phyloP scores from a whole-genome alignment of 257 asterid genomes.

The Solanum lignicaule region DNA sequence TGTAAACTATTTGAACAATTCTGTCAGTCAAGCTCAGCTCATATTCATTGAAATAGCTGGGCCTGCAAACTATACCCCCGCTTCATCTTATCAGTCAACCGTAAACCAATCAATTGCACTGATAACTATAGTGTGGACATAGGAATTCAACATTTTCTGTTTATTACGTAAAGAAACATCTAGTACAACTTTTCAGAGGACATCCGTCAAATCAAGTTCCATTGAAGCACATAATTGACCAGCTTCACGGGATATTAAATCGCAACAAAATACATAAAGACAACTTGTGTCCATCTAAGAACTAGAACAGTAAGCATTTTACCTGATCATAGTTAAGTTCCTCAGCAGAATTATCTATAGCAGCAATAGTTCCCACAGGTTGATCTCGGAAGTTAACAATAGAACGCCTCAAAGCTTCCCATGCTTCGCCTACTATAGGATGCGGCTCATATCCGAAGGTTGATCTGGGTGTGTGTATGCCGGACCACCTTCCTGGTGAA shows the following conservation, averaged over 20 bases:
- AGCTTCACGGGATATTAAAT: not conserved
- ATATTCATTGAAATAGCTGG: not conserved
- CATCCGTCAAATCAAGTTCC: not conserved
- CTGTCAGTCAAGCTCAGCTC: not conserved
- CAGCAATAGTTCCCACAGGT: constrained; percentile 92
- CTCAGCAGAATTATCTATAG: constrained; percentile 70
- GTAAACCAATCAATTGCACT: not conserved
- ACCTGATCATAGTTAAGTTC: constrained; percentile 95
- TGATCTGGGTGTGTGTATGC: constrained; percentile 71
- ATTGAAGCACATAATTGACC: not conserved
- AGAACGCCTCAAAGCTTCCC: constrained; percentile 77
- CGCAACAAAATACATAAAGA: not conserved
- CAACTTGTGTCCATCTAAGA: not conserved
- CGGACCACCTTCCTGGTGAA: constrained; percentile 61
- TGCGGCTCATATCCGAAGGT: constrained; percentile 51
- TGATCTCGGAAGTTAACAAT: constrained; percentile 65
- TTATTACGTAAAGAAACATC: not conserved
- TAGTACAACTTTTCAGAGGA: not conserved
- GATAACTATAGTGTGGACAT: not conserved
- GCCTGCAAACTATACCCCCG: not conserved
- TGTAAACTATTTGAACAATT: not conserved
- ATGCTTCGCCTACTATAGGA: constrained; percentile 73
- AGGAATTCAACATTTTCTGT: not conserved
- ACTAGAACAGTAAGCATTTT: not conserved
- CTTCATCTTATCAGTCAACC: not conserved